Evolutionary conservation across 257 asterid genomes (phyloP).

Genomic region (Rehmannia glutinosa): DNA sequence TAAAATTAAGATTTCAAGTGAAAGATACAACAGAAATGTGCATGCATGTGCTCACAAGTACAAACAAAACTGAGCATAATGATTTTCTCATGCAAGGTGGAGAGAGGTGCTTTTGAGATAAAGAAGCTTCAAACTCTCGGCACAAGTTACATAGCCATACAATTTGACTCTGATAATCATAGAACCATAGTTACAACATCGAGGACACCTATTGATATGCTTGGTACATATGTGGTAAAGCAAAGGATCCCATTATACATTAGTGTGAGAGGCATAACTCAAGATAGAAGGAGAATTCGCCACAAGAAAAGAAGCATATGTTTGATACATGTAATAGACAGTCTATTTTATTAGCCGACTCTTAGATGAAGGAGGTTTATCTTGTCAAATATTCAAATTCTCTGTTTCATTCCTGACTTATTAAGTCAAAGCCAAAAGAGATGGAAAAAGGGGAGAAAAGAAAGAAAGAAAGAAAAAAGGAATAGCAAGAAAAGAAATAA

Average conservation of each 20-base stretch:
- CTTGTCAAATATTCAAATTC: not conserved
- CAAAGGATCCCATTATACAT: not conserved
- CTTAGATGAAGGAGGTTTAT: not conserved
- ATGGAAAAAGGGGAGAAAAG: too few relatives aligned
- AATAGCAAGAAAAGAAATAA: too few relatives aligned
- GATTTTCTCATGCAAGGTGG: not conserved
- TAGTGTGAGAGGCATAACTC: not conserved
- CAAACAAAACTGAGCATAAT: not conserved
- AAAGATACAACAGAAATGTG: not conserved
- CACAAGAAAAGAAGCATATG: not conserved
- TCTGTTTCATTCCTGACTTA: not conserved
- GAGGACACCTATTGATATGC: not conserved
- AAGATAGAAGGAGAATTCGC: not conserved
- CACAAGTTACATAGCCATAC: not conserved
- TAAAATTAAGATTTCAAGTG: not conserved
- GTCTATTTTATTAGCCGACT: not conserved
- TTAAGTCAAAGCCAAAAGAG: not conserved
- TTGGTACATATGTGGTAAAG: not conserved
- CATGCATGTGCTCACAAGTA: not conserved
- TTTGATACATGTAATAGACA: not conserved
- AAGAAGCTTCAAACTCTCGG: not conserved
- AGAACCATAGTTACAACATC: not conserved
- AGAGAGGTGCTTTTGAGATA: not conserved
- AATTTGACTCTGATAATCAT: too few relatives aligned
- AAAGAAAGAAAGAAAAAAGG: too few relatives aligned